Evolutionary conservation across 495 filamentous ascomycete species (phyloP).

Genomic region (Cercophora newfieldiana): DNA sequence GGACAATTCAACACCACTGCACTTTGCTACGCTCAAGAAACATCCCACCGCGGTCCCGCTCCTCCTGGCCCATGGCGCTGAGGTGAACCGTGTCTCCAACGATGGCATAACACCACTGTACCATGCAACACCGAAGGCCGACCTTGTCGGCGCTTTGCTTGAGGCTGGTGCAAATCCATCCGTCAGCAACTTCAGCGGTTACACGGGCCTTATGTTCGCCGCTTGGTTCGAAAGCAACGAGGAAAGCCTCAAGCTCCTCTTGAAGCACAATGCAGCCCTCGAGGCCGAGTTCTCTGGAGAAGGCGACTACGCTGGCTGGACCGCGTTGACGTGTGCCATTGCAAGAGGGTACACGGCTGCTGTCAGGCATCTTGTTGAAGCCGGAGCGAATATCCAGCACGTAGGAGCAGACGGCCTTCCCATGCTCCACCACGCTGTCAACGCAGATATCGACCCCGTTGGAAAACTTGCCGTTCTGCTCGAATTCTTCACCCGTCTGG

Average conservation of each 20-base stretch:
- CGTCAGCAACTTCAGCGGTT: conserved; percentile 7
- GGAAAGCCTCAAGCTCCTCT: background rate
- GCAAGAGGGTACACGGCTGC: background rate
- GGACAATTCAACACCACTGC: background rate
- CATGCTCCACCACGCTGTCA: conserved; percentile 9
- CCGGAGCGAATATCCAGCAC: conserved; percentile 11
- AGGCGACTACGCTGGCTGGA: background rate
- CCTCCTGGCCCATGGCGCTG: conserved; percentile 7
- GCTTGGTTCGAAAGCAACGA: background rate
- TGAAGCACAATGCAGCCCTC: conserved; percentile 3
- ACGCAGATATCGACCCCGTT: background rate
- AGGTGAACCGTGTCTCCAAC: conserved; percentile 2
- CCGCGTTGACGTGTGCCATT: conserved; percentile 6
- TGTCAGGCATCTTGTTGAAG: conserved; percentile 10
- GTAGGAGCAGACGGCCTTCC: conserved; percentile 10
- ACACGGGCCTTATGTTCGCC: conserved; percentile 5
- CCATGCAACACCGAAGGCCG: conserved; percentile 7
- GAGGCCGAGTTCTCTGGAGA: background rate
- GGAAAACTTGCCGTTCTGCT: conserved; percentile 1
- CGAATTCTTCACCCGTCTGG: conserved; percentile 1
- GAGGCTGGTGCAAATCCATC: conserved; percentile 5
- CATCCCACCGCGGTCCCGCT: conserved; percentile 2
- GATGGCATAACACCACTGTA: conserved; percentile 1
- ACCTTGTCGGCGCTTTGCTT: conserved; percentile 7
- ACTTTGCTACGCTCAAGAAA: conserved; percentile 8